These are phyloP conservation scores for Candida glaebosa DNA, from an alignment of 805 yeast genomes.

Conservation along the genomic window DNA sequence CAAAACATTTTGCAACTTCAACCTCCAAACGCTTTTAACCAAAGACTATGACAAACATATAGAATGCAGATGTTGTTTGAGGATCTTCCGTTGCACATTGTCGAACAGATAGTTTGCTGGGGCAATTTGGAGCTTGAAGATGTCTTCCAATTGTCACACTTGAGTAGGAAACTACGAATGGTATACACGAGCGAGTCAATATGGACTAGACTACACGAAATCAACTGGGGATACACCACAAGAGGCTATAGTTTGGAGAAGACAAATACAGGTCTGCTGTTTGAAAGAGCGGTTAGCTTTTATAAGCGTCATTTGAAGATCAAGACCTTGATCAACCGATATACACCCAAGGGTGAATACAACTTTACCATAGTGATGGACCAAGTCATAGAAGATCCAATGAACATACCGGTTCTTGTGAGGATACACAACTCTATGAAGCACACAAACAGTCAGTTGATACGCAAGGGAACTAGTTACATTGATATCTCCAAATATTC, in stretches of 20 bases:
- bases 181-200: not conserved
- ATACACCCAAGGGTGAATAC: not conserved
- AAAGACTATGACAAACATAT: not conserved
- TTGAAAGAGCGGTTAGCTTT: not conserved
- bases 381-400: not conserved
- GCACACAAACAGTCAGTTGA: not conserved
- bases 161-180: not conserved
- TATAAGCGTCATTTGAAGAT: not conserved
- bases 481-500: slow-evolving; percentile 3
- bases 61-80: not conserved
- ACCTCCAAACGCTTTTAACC: not conserved
- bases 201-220: not conserved
- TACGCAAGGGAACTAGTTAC: not conserved
- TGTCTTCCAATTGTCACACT: not conserved
- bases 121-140: slow-evolving; percentile 1
- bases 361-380: slow-evolving; percentile 3
- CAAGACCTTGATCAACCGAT: not conserved
- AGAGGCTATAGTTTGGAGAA: not conserved
- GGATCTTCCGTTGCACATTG: not conserved
- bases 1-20: slow-evolving; percentile 5
- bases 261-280: not conserved
- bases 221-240: not conserved
- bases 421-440: not conserved
- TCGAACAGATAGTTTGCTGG: not conserved
- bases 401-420: not conserved